Conservation (phyloP, 345 rosid species). For the Leavenworthia alabamica region DNA sequence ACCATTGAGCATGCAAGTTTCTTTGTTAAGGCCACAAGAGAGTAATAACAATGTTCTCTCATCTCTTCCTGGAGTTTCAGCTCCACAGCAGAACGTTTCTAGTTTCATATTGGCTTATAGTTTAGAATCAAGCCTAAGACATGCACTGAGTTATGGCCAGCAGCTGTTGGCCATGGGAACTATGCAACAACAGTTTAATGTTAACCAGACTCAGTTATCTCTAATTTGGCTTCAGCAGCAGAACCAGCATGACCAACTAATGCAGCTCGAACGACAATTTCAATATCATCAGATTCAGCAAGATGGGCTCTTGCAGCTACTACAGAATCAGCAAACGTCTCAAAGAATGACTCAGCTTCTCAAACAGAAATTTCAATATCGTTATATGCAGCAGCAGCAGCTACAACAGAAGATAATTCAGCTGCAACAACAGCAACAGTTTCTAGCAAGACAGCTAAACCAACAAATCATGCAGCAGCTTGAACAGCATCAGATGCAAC, state of each 20-base stretch:
- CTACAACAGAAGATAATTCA: background rate
- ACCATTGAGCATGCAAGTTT: constrained; percentile 53
- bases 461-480: no score
- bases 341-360: background rate
- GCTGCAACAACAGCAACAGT: background rate
- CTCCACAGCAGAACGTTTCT: constrained; percentile 58
- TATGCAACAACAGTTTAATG: constrained; percentile 56
- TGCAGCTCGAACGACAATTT: background rate
- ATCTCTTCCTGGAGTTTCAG: constrained; percentile 57
- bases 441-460: constrained; percentile 54
- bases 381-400: background rate
- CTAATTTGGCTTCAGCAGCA: constrained; percentile 66
- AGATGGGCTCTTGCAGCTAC: background rate
- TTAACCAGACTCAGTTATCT: constrained; percentile 52
- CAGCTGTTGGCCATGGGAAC: constrained; percentile 52
- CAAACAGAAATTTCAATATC: background rate
- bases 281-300: background rate
- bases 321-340: background rate
- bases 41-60: constrained; percentile 59
- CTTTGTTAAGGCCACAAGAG: constrained; percentile 53
- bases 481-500: no score
- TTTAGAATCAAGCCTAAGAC: constrained; percentile 69
- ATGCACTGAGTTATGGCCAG: constrained; percentile 49
- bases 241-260: constrained; percentile 23
- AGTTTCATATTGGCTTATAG: constrained; percentile 47